Percentiles rank a stretch among this genome's conserved stretches.
phyloP scores from a whole-genome alignment of 176 grass and related monocot genomes.

The Aechmea fasciata region DNA sequence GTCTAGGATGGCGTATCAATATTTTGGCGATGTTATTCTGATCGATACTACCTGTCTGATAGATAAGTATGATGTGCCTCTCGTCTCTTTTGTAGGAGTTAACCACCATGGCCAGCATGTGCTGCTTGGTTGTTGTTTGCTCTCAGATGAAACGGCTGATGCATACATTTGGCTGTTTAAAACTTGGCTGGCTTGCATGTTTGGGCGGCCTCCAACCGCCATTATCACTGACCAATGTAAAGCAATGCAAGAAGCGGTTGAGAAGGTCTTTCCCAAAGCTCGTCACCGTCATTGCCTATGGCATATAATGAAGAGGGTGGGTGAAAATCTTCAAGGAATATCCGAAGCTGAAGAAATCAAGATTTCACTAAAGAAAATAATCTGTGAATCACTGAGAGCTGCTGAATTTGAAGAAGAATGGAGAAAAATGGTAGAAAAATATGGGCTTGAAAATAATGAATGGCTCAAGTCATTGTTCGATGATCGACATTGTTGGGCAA shows the following conservation, averaged over 20 bases:
- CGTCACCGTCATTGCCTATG: background rate
- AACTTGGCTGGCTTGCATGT: slow-evolving; percentile 7
- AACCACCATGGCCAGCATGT: slow-evolving; percentile 6
- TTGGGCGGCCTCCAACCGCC: background rate
- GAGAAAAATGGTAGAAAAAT: slow-evolving; percentile 14
- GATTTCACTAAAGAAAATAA: background rate
- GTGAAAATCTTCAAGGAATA: background rate
- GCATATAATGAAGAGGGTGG: slow-evolving; percentile 9
- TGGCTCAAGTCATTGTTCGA: slow-evolving; percentile 17
- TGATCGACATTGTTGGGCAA: slow-evolving; percentile 7
- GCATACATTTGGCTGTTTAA: slow-evolving; percentile 7
- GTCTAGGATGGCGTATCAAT: slow-evolving; percentile 13
- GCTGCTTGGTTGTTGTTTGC: slow-evolving; percentile 6
- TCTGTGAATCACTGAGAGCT: background rate
- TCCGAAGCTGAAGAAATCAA: background rate
- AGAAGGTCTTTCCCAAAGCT: background rate
- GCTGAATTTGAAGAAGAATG: slow-evolving; percentile 13
- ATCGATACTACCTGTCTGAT: slow-evolving; percentile 17
- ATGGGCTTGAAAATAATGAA: slow-evolving; percentile 20
- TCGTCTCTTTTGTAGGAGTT: slow-evolving; percentile 11
- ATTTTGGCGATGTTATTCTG: slow-evolving; percentile 20
- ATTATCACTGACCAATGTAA: slow-evolving; percentile 10
- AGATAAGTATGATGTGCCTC: slow-evolving; percentile 27
- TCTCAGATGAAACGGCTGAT: background rate
- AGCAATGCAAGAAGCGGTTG: background rate